A percentile compares a stretch with the other conserved stretches of the same genome.
These are phyloP conservation scores for Sporopachydermia quercuum DNA, from an alignment of 805 yeast genomes.

Conservation along the genomic window DNA sequence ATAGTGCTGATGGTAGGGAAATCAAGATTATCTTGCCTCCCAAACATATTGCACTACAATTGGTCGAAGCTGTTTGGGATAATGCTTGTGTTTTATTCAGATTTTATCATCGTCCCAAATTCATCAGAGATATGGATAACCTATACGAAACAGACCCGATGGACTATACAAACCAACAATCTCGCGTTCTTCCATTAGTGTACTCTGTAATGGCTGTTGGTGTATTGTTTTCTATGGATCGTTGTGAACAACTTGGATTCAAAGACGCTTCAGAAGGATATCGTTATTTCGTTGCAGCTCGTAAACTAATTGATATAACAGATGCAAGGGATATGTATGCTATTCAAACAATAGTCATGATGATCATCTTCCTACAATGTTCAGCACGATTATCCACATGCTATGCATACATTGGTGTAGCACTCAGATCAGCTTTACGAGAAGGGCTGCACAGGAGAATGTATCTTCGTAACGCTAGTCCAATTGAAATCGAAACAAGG, in stretches of 20 bases:
- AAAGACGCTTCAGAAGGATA: slow-evolving; percentile 44
- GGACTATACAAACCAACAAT: slow-evolving; percentile 57
- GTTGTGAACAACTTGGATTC: slow-evolving; percentile 22
- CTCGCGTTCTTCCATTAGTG: slow-evolving; percentile 60
- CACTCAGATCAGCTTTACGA: slow-evolving; percentile 64
- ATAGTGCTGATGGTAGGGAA: slow-evolving; percentile 26
- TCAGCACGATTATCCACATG: slow-evolving; percentile 79
- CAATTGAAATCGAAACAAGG: slow-evolving; percentile 69
- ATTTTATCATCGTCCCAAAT: slow-evolving; percentile 75
- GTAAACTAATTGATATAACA: slow-evolving; percentile 66
- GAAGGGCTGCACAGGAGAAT: slow-evolving; percentile 75
- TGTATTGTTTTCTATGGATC: slow-evolving; percentile 38
- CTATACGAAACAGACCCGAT: slow-evolving; percentile 64
- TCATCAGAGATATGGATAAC: slow-evolving; percentile 58
- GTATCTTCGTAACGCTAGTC: slow-evolving; percentile 43
- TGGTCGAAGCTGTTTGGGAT: slow-evolving; percentile 69
- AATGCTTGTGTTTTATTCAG: slow-evolving; percentile 76
- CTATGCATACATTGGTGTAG: slow-evolving; percentile 81
- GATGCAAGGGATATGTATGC: slow-evolving; percentile 72
- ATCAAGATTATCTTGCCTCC: slow-evolving; percentile 61
- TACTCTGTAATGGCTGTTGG: slow-evolving; percentile 87
- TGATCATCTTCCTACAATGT: slow-evolving; percentile 74
- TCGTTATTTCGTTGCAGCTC: slow-evolving; percentile 65
- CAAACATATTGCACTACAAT: slow-evolving; percentile 51
- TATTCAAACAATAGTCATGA: slow-evolving; percentile 76